Conservation (phyloP, 352 stramenopile species). For the Pythium biforme region DNA sequence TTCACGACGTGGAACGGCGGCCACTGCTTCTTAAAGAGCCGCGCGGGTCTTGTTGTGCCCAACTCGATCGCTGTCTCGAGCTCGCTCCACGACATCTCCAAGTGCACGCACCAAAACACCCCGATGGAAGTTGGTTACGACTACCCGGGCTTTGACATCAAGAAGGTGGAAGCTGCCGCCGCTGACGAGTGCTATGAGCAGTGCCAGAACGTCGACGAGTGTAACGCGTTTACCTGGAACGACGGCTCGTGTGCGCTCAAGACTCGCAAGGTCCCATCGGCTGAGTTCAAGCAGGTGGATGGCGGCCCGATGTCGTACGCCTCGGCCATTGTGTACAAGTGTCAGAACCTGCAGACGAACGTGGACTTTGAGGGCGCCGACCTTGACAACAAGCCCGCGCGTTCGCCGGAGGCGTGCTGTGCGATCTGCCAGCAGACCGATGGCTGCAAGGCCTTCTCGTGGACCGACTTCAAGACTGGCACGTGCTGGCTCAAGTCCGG, state of each 20-base stretch:
- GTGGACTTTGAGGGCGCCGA: slow-evolving; percentile 30
- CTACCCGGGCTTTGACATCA: slow-evolving; percentile 33
- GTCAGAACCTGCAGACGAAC: slow-evolving; percentile 27
- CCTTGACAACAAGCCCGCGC: slow-evolving; percentile 18
- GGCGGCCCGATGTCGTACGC: slow-evolving; percentile 5
- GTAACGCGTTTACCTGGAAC: slow-evolving; percentile 35
- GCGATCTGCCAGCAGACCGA: slow-evolving; percentile 28
- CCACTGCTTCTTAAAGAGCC: slow-evolving; percentile 35
- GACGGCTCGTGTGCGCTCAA: slow-evolving; percentile 33
- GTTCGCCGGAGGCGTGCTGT: slow-evolving; percentile 34
- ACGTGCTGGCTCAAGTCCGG: slow-evolving; percentile 42
- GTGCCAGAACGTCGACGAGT: slow-evolving; percentile 17
- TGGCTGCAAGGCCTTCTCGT: slow-evolving; percentile 33
- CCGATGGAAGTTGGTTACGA: slow-evolving; percentile 25
- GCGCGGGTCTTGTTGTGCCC: slow-evolving; percentile 27
- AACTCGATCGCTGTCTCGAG: slow-evolving; percentile 22
- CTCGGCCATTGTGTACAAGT: slow-evolving; percentile 38
- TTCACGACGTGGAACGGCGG: slow-evolving; percentile 29
- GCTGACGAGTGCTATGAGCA: slow-evolving; percentile 26
- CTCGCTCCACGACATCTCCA: slow-evolving; percentile 31
- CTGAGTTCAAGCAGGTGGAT: slow-evolving; percentile 8
- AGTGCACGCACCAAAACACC: slow-evolving; percentile 26
- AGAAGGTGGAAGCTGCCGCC: background rate
- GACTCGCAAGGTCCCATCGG: slow-evolving; percentile 22
- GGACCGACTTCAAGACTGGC: slow-evolving; percentile 32